Conservation (phyloP, 371 early-diverging fungal species). For the Mortierella sp. region DNA sequence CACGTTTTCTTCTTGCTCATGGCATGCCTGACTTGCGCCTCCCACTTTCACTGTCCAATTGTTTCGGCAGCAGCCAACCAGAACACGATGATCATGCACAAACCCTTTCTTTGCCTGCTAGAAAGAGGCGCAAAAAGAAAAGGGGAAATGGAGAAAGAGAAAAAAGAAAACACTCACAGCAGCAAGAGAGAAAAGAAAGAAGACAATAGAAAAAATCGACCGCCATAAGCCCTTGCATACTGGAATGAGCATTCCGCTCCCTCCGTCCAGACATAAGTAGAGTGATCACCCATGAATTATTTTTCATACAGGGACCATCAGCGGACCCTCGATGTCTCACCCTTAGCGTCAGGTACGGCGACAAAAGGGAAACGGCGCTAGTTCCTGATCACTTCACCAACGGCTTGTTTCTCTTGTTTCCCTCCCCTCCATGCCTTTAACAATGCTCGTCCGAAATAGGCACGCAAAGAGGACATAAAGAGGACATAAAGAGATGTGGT, state of each 20-base stretch:
- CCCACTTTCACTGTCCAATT: neutral
- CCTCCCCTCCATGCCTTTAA: neutral
- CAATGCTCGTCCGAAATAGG: neutral
- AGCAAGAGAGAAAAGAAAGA: no score
- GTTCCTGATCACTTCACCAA: neutral
- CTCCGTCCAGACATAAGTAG: neutral
- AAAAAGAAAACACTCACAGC: neutral
- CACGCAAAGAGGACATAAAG: neutral
- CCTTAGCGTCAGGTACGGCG: neutral
- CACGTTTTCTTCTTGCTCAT: neutral
- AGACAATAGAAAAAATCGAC: neutral
- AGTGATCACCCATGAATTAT: neutral
- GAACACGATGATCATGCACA: no score
- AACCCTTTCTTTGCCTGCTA: no score
- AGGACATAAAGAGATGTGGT: no score
- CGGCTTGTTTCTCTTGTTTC: neutral
- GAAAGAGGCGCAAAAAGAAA: no score
- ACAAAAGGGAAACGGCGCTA: neutral
- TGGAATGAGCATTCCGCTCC: neutral
- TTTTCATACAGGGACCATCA: neutral
- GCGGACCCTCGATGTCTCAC: constrained; percentile 11
- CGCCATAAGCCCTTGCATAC: no score
- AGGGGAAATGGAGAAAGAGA: neutral
- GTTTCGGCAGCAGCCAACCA: neutral
- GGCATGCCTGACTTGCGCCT: no score